A percentile compares a stretch with the other conserved stretches of the same genome.
These are phyloP conservation scores for Suhomyces anneliseae DNA, from an alignment of 1,139 yeast species.

Conservation along the genomic window DNA sequence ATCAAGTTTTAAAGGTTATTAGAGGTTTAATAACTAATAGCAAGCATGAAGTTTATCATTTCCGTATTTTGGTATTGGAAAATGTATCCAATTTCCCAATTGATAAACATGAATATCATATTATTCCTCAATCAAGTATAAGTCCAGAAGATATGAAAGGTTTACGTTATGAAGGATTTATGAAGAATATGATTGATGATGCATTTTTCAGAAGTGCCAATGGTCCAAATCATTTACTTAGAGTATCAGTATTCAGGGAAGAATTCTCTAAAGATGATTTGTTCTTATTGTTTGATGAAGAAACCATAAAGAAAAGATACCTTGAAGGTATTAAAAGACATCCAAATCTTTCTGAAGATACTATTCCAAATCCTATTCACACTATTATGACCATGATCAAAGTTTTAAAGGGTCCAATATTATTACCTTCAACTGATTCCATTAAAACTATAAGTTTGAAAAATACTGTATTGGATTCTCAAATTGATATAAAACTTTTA, in stretches of 20 bases:
- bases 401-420: slow-evolving; percentile 63
- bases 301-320: slow-evolving; percentile 31
- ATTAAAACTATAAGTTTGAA: slow-evolving; percentile 52
- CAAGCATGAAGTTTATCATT: slow-evolving; percentile 29
- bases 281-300: slow-evolving; percentile 26
- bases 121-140: slow-evolving; percentile 25
- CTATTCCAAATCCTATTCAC: slow-evolving; percentile 50
- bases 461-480: slow-evolving; percentile 52
- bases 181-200: slow-evolving; percentile 29
- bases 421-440: slow-evolving; percentile 41
- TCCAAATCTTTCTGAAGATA: slow-evolving; percentile 29
- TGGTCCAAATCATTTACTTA: slow-evolving; percentile 29
- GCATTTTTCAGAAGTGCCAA: slow-evolving; percentile 34
- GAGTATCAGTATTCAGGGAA: slow-evolving; percentile 32
- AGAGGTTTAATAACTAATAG: slow-evolving; percentile 34
- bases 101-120: slow-evolving; percentile 41
- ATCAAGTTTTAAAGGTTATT: slow-evolving; percentile 27
- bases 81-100: slow-evolving; percentile 18
- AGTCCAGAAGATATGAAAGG: slow-evolving; percentile 29
- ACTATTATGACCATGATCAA: slow-evolving; percentile 59
- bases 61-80: slow-evolving; percentile 33
- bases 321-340: slow-evolving; percentile 29
- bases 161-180: slow-evolving; percentile 10
- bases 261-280: slow-evolving; percentile 35
- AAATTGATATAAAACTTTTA: slow-evolving; percentile 55